Evolutionary conservation across 192 early-diverging fungal genomes (phyloP).

Genomic region (Phycomyces blakesleeanus): DNA sequence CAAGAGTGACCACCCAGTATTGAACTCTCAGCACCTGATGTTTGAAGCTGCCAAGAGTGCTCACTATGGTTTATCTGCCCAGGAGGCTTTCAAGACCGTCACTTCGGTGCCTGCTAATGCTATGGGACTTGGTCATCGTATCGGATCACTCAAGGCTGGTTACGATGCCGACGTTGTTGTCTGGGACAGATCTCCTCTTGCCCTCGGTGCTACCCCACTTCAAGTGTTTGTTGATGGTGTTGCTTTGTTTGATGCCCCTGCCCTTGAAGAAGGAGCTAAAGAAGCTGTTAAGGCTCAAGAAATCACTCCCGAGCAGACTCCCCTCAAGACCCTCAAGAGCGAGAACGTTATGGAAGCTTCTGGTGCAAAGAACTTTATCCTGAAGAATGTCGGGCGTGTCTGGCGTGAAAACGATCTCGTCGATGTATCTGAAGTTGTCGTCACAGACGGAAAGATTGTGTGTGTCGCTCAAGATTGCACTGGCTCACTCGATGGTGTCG

Average conservation of each 20-base stretch:
- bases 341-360: neutral
- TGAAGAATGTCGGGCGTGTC: slow-evolving; percentile 33
- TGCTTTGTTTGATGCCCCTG: slow-evolving; percentile 47
- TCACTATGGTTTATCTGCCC: slow-evolving; percentile 65
- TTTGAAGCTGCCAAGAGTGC: slow-evolving; percentile 72
- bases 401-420: neutral
- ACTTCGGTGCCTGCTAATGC: slow-evolving; percentile 69
- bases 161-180: slow-evolving; percentile 82
- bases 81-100: slow-evolving; percentile 56
- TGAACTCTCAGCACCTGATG: slow-evolving; percentile 67
- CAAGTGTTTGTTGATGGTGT: slow-evolving; percentile 74
- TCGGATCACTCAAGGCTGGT: slow-evolving; percentile 59
- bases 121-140: slow-evolving; percentile 62
- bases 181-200: slow-evolving; percentile 70
- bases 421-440: neutral
- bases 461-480: slow-evolving; percentile 40
- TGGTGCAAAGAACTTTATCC: neutral
- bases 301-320: neutral
- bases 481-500: neutral
- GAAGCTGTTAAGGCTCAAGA: slow-evolving; percentile 28
- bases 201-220: slow-evolving; percentile 68
- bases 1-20: slow-evolving; percentile 77
- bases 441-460: slow-evolving; percentile 49
- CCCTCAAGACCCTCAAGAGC: too few species aligned
- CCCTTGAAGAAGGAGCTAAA: slow-evolving; percentile 6